Evolutionary conservation across 768 basidiomycete species (phyloP).

Genomic region (Lactifluus hygrophoroides): DNA sequence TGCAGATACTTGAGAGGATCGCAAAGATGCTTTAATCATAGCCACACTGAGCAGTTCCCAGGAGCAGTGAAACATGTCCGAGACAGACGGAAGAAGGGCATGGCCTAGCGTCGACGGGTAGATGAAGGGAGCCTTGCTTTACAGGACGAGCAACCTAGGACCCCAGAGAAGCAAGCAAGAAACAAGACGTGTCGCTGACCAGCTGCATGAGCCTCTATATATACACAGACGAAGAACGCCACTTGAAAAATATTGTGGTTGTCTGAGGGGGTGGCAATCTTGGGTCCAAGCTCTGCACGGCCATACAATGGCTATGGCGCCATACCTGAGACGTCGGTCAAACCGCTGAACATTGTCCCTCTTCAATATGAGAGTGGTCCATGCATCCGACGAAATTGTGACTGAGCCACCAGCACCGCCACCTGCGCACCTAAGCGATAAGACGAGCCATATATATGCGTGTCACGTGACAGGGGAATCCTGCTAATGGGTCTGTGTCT

Average conservation of each 20-base stretch:
- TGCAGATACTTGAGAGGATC: not conserved
- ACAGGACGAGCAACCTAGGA: not conserved
- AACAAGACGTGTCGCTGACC: not conserved
- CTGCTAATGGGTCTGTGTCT: not conserved
- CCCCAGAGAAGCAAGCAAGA: not conserved
- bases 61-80: not conserved
- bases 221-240: not conserved
- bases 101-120: not conserved
- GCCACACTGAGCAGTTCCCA: not conserved
- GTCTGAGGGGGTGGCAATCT: not conserved
- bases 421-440: too few species aligned
- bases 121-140: not conserved
- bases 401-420: not conserved
- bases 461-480: too few species aligned
- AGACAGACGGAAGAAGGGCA: not conserved
- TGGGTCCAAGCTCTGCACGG: not conserved
- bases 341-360: not conserved
- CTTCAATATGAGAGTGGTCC: not conserved
- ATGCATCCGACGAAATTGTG: not conserved
- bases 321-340: not conserved
- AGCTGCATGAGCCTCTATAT: not conserved
- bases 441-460: too few species aligned
- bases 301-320: not conserved
- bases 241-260: not conserved
- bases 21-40: not conserved